phyloP scores from a whole-genome alignment of 768 basidiomycete genomes.

The Daedaleopsis sinensis region DNA sequence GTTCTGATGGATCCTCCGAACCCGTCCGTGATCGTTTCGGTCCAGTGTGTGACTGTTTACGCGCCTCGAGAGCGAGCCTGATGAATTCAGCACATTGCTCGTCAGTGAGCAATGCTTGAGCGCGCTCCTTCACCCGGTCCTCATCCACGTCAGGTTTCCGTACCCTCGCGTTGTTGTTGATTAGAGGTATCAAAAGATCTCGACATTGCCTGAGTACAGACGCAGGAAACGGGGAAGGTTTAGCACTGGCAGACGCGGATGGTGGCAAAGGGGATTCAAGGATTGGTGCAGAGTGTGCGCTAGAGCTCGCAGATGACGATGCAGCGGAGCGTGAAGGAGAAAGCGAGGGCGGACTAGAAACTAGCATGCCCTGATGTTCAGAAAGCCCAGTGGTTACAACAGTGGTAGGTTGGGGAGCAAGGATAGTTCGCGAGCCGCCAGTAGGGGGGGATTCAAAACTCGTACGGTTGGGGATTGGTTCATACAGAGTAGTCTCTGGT shows the following conservation, averaged over 20 bases:
- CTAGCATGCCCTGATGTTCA: neutral
- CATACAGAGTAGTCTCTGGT: neutral
- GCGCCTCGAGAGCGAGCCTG: conserved; percentile 17
- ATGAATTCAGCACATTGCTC: conserved; percentile 25
- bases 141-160: conserved; percentile 15
- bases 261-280: neutral
- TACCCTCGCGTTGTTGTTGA: conserved; percentile 8
- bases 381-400: neutral
- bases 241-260: neutral
- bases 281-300: neutral
- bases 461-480: neutral
- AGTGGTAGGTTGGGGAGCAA: neutral
- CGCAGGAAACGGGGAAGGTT: neutral
- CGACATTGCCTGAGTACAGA: conserved; percentile 13
- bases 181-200: conserved; percentile 12
- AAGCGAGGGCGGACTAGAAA: neutral
- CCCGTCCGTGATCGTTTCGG: conserved; percentile 5
- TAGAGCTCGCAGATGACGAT: neutral
- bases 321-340: neutral
- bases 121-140: conserved; percentile 12
- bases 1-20: neutral
- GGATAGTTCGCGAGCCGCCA: neutral
- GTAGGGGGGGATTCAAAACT: neutral
- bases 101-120: conserved; percentile 18
- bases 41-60: conserved; percentile 12